These are phyloP conservation scores for Alternaria longipes DNA, from an alignment of 2,329 filamentous ascomycete genomes.

Conservation along the genomic window DNA sequence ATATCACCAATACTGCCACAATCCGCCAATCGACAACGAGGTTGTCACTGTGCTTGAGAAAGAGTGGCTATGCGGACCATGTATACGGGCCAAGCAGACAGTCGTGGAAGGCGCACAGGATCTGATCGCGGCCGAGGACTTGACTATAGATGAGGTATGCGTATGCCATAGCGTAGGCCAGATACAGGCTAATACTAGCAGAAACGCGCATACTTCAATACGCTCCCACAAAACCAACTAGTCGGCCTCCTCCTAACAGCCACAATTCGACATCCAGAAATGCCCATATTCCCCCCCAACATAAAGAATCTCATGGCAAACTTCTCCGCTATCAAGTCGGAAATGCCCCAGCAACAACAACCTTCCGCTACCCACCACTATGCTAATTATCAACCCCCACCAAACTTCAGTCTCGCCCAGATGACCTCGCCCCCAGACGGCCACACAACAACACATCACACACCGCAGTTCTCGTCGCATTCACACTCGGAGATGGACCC, in stretches of 20 bases:
- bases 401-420: conserved; percentile 15
- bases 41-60: conserved; percentile 72
- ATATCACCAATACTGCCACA: conserved; percentile 85
- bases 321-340: conserved; percentile 21
- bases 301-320: conserved; percentile 34
- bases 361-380: conserved; percentile 11
- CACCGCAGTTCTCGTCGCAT: conserved; percentile 33
- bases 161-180: neutral
- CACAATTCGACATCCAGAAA: conserved; percentile 68
- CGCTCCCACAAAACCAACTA: conserved; percentile 68
- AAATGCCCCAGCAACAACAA: conserved; percentile 10
- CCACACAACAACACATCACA: conserved; percentile 26
- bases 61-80: conserved; percentile 76
- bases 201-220: conserved; percentile 70
- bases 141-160: conserved; percentile 56
- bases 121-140: conserved; percentile 51
- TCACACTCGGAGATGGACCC: conserved; percentile 39
- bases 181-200: conserved; percentile 45
- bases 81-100: conserved; percentile 53
- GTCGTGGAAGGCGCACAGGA: conserved; percentile 46
- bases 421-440: conserved; percentile 45
- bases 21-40: conserved; percentile 75
- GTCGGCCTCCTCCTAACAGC: conserved; percentile 71
- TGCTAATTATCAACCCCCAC: conserved; percentile 24
- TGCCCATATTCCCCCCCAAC: conserved; percentile 69